Evolutionary conservation across 2,329 filamentous ascomycete genomes (phyloP), one percentile per base, ranked within the genome.

Genomic region (Truncatella angustata): DNA sequence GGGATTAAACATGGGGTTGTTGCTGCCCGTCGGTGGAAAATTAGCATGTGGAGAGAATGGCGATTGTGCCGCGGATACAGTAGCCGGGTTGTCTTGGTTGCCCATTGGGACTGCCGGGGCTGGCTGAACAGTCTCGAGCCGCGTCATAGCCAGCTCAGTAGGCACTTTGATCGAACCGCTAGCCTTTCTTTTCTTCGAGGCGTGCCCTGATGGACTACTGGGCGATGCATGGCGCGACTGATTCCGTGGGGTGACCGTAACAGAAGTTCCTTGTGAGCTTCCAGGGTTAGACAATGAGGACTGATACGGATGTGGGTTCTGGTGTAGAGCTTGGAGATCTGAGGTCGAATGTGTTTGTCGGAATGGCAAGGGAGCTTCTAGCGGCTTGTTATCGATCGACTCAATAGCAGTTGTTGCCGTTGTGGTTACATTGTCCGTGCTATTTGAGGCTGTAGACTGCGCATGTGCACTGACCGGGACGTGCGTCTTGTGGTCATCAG

Each of bases 401-500:
- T 54, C 51, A 11, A 47, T 53, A 11, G 49, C 14, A 14, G 23
- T n/a, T 26, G 49, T 18, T 7, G 28, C 40, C 23, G 45, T 34
- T 14, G 40, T 36, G n/a, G n/a, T n/a, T n/a, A n/a, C n/a, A 20
- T 37, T 50, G 21, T 53, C 52, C 5, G 51, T 4, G 37, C 24
- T 54, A 52, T 50, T 46, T 46, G 56, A 52, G 23, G 43, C 21
- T n/a, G 60, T 51, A 35, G 54, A 42, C 18, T 46, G 43, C 23
- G 35, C 21, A 14, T 50, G 54, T 50, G 40, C 39, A 51, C 37
- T 42, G 66, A 49, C 47, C 76, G 70, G 47, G 53, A 72, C 68
- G 61, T 90, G 88, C 6, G 91, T 96, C 74, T 97, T 97, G 75
- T 97, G 93, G 64, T 99, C 93, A 66, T 99, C 93, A 1, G 94